A percentile compares a stretch with the other conserved stretches of the same genome.
phyloP scores from a whole-genome alignment of 2,329 filamentous ascomycete species.

The Botrytis cinerea region DNA sequence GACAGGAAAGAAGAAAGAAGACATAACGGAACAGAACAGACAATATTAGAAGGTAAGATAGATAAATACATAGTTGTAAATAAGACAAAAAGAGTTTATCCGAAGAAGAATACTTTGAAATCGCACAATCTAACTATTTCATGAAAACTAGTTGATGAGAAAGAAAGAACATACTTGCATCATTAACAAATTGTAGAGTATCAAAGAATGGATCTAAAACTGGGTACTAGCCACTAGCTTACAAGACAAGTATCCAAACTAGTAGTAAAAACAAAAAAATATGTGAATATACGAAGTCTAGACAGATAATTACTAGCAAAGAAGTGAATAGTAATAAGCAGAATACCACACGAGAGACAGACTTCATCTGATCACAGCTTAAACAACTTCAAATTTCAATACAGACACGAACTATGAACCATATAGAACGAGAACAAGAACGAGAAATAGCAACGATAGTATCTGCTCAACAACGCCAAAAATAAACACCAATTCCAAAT shows the following conservation, averaged over 20 bases:
- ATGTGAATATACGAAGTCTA: no score
- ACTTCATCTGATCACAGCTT: fast-evolving
- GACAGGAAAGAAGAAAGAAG: no score
- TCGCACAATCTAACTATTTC: background rate
- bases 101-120: background rate
- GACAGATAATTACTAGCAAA: background rate
- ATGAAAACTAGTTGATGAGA: background rate
- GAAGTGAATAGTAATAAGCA: background rate
- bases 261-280: no score
- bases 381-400: background rate
- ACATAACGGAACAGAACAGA: no score
- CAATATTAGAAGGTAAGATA: no score
- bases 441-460: background rate
- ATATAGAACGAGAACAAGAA: background rate
- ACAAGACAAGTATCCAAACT: background rate
- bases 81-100: no score
- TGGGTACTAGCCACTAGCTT: background rate
- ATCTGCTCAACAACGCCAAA: fast-evolving
- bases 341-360: background rate
- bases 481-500: background rate
- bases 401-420: background rate
- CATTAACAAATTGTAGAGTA: background rate
- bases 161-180: background rate
- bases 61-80: no score
- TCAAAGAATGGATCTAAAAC: no score